Conservation (phyloP, 768 basidiomycete species). For the Cantharellus cinnabarinus region DNA sequence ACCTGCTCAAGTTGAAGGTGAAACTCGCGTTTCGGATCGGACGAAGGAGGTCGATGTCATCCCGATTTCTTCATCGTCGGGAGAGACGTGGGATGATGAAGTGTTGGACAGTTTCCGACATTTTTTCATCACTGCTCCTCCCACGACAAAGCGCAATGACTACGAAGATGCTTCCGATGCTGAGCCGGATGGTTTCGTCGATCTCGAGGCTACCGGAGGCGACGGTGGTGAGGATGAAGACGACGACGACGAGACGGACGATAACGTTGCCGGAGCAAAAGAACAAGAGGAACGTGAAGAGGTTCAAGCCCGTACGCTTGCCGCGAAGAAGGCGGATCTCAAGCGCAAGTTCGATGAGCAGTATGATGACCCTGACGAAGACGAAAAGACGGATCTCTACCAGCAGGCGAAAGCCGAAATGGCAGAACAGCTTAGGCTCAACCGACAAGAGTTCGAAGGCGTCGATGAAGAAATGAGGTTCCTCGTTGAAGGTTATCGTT, state of each 20-base stretch:
- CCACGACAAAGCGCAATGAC: slow-evolving; percentile 15
- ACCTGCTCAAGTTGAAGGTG: slow-evolving; percentile 17
- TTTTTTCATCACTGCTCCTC: slow-evolving; percentile 70
- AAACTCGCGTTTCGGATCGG: slow-evolving; percentile 37
- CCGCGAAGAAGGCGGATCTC: slow-evolving; percentile 72
- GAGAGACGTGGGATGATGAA: slow-evolving; percentile 70
- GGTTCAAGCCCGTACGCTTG: slow-evolving; percentile 23
- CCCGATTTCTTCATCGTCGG: slow-evolving; percentile 24
- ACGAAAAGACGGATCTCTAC: slow-evolving; percentile 64
- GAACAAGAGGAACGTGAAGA: slow-evolving; percentile 23
- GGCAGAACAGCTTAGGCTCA: slow-evolving; percentile 59
- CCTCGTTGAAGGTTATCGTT: slow-evolving; percentile 74
- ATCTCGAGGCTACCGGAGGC: slow-evolving; percentile 20
- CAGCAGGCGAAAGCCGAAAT: slow-evolving; percentile 83
- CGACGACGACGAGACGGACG: not conserved
- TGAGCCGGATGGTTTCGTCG: slow-evolving; percentile 23
- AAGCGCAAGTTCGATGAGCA: slow-evolving; percentile 94
- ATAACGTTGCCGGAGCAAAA: not conserved
- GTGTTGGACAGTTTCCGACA: slow-evolving; percentile 67
- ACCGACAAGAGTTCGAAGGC: slow-evolving; percentile 66
- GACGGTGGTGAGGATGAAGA: slow-evolving; percentile 4
- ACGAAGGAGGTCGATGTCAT: slow-evolving; percentile 29
- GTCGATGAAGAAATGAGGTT: slow-evolving; percentile 59
- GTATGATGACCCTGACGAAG: slow-evolving; percentile 69
- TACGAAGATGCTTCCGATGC: slow-evolving; percentile 19